Evolutionary conservation across 1,139 yeast genomes (phyloP).

Genomic region (Lizanozyma gosingica): DNA sequence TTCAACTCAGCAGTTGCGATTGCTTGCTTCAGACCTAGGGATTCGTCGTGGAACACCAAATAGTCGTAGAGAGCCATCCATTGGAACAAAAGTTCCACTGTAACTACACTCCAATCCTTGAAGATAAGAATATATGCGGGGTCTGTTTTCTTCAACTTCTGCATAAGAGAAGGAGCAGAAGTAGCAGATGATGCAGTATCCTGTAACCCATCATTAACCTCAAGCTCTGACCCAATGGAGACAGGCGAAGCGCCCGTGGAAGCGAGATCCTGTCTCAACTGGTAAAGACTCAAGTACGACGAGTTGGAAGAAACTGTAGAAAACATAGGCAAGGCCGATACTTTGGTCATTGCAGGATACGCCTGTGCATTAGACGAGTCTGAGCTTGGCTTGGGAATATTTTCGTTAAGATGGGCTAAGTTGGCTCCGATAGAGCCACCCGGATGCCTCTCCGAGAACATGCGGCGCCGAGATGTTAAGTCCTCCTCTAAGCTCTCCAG

Average conservation of each 20-base stretch:
- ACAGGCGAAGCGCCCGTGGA: not conserved
- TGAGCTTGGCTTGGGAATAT: slow-evolving; percentile 3
- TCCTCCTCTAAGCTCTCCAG: slow-evolving; percentile 60
- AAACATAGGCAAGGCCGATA: not conserved
- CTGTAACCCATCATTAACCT: not conserved
- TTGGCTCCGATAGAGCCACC: slow-evolving; percentile 82
- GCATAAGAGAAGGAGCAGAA: slow-evolving; percentile 1
- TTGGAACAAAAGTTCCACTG: slow-evolving; percentile 18
- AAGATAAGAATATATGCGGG: slow-evolving; percentile 1
- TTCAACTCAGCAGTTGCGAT: not conserved
- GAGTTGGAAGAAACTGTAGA: not conserved
- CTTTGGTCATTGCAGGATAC: not conserved
- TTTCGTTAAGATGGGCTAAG: slow-evolving; percentile 29
- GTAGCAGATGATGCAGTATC: not conserved
- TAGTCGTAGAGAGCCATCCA: slow-evolving; percentile 23
- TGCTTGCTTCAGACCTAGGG: not conserved
- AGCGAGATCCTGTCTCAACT: not conserved
- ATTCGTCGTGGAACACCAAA: slow-evolving; percentile 8
- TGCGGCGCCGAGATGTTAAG: slow-evolving; percentile 38
- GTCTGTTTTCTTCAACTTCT: not conserved
- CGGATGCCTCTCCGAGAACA: slow-evolving; percentile 71
- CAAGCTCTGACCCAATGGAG: not conserved
- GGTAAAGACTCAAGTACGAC: not conserved
- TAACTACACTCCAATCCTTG: slow-evolving; percentile 1
- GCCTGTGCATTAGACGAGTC: slow-evolving; percentile 1